A percentile compares a stretch with the other conserved stretches of the same genome.
Conservation (phyloP, 441 rosid species). For the Corymbia citriodora region DNA sequence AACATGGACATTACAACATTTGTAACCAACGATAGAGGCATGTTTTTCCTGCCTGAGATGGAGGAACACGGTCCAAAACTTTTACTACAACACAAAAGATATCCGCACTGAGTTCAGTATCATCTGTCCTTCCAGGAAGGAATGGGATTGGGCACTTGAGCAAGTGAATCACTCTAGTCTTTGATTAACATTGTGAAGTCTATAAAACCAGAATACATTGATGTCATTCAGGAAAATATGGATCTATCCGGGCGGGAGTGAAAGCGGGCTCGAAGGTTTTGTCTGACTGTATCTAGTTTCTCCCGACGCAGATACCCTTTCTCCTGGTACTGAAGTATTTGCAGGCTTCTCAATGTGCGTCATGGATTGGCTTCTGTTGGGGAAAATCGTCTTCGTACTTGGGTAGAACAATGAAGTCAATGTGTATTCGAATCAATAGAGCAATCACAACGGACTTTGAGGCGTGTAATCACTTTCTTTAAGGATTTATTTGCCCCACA, state of each 20-base stretch:
- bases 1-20: background rate
- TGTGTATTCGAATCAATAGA: no score
- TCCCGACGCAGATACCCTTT: background rate
- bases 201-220: background rate
- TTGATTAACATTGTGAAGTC: fast-evolving
- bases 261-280: constrained; percentile 10
- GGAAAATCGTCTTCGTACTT: no score
- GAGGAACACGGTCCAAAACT: background rate
- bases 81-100: background rate
- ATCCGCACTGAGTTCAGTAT: fast-evolving
- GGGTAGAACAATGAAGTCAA: no score
- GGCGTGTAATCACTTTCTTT: no score
- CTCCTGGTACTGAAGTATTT: constrained; percentile 16
- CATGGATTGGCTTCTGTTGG: constrained; percentile 10
- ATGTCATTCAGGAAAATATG: constrained; percentile 23
- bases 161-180: background rate
- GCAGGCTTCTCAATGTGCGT: constrained; percentile 23
- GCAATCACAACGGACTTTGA: no score
- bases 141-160: background rate
- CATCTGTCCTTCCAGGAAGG: background rate
- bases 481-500: no score
- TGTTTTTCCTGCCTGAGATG: background rate
- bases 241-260: constrained; percentile 24
- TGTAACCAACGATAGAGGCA: background rate
- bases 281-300: constrained; percentile 20